Percentiles rank a stretch among this genome's conserved stretches.
Evolutionary conservation across 192 early-diverging fungal genomes (phyloP).

Genomic region (Mortierella claussenii): DNA sequence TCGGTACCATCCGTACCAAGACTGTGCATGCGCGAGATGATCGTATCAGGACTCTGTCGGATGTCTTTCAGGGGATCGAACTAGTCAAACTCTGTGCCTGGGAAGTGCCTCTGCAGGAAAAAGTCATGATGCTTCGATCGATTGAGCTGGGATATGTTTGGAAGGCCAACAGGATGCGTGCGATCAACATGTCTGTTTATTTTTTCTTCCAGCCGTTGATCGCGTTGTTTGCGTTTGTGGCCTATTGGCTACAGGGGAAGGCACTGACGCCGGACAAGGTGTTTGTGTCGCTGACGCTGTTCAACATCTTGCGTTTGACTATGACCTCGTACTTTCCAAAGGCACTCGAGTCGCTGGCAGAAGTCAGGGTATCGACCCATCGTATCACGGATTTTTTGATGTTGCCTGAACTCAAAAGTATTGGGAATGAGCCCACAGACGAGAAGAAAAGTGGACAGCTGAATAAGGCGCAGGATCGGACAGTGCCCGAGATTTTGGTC

Average conservation of each 20-base stretch:
- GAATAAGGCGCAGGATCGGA: not conserved
- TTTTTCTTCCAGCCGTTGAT: slow-evolving; percentile 54
- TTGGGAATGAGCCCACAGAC: slow-evolving; percentile 21
- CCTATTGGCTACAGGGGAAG: slow-evolving; percentile 45
- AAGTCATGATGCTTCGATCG: slow-evolving; percentile 36
- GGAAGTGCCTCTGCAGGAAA: slow-evolving; percentile 54
- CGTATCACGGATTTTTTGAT: slow-evolving; percentile 54
- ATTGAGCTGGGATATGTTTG: slow-evolving; percentile 45
- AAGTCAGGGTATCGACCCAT: slow-evolving; percentile 28
- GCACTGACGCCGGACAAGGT: slow-evolving; percentile 37
- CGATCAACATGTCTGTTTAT: slow-evolving; percentile 48
- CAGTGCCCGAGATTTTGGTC: slow-evolving; percentile 10
- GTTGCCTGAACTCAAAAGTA: slow-evolving; percentile 40
- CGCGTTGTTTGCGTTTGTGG: slow-evolving; percentile 44
- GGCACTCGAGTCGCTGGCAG: slow-evolving; percentile 51
- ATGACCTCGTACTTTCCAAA: slow-evolving; percentile 55
- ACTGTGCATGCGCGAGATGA: slow-evolving; percentile 49
- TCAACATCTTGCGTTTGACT: slow-evolving; percentile 52
- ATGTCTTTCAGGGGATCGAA: slow-evolving; percentile 52
- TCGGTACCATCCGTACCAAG: slow-evolving; percentile 27
- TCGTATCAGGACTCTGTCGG: slow-evolving; percentile 50
- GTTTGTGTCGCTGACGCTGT: slow-evolving; percentile 47
- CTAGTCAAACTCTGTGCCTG: slow-evolving; percentile 55
- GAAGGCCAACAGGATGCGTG: slow-evolving; percentile 48
- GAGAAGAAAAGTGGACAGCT: not conserved